Percentiles rank a stretch among this genome's conserved stretches.
Conservation (phyloP, 169 alveolate species). For the Perkinsus chesapeaki region DNA sequence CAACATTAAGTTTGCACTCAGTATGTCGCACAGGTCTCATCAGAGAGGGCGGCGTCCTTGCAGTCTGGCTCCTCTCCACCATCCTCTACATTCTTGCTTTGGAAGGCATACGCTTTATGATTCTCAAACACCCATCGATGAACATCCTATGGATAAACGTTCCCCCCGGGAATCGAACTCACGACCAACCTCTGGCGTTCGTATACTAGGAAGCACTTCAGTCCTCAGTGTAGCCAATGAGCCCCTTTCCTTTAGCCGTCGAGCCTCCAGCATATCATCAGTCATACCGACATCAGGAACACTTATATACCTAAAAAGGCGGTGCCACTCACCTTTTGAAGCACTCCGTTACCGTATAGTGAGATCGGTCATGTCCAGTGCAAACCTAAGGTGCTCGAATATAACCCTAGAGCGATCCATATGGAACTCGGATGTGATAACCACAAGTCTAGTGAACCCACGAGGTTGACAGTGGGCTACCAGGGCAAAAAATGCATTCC, state of each 20-base stretch:
- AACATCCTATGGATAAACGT: neutral
- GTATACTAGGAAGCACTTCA: neutral
- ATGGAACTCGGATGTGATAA: neutral
- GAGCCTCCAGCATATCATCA: neutral
- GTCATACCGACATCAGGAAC: neutral
- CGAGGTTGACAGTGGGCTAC: neutral
- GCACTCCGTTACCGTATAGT: neutral
- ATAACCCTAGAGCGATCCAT: neutral
- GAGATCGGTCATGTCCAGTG: neutral
- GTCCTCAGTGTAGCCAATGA: neutral
- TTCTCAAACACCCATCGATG: neutral
- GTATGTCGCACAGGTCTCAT: neutral
- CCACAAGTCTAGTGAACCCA: neutral
- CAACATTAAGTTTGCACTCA: neutral
- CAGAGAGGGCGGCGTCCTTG: neutral
- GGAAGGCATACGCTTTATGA: neutral
- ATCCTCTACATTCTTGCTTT: neutral
- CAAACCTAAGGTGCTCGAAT: neutral
- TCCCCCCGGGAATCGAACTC: neutral
- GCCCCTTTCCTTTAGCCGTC: neutral
- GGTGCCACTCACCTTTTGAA: neutral
- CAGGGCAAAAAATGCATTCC: neutral
- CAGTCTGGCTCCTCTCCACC: neutral
- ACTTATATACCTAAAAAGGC: neutral
- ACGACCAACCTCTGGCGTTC: neutral